Evolutionary conservation across 2,329 filamentous ascomycete species (phyloP).

Genomic region (Colletotrichum plurivorum): DNA sequence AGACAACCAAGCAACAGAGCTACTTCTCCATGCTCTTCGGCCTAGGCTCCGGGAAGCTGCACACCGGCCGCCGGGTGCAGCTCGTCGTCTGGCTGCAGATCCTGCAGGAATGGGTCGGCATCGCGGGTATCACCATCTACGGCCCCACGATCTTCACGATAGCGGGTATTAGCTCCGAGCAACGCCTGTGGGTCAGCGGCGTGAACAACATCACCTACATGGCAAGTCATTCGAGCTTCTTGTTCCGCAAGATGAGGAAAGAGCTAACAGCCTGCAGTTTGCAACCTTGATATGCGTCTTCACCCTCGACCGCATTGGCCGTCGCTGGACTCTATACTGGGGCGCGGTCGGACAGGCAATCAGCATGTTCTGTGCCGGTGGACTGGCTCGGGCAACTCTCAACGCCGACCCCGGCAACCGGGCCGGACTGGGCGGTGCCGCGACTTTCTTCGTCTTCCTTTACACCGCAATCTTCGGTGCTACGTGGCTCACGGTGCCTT

Average conservation of each 20-base stretch:
- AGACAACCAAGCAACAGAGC: slow-evolving; percentile 68
- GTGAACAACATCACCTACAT: slow-evolving; percentile 66
- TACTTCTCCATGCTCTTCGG: slow-evolving; percentile 79
- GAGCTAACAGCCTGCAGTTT: slow-evolving; percentile 51
- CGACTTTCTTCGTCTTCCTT: slow-evolving; percentile 78
- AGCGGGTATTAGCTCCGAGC: slow-evolving; percentile 73
- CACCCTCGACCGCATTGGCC: slow-evolving; percentile 77
- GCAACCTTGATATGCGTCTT: slow-evolving; percentile 79
- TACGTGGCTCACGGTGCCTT: slow-evolving; percentile 67
- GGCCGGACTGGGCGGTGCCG: slow-evolving; percentile 72
- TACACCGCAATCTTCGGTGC: slow-evolving; percentile 59
- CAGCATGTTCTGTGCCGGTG: slow-evolving; percentile 77
- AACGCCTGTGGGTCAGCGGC: slow-evolving; percentile 76
- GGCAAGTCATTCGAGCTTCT: slow-evolving; percentile 43
- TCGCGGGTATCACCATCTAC: slow-evolving; percentile 77
- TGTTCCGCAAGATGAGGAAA: neutral
- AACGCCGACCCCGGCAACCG: slow-evolving; percentile 57
- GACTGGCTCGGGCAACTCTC: slow-evolving; percentile 67
- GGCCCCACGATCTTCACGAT: slow-evolving; percentile 74
- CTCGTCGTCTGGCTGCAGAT: slow-evolving; percentile 81
- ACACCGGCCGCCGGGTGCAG: slow-evolving; percentile 77
- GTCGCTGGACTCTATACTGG: slow-evolving; percentile 79
- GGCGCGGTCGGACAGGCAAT: slow-evolving; percentile 75
- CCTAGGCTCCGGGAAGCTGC: slow-evolving; percentile 74
- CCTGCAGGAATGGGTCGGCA: slow-evolving; percentile 79